Percentiles rank a stretch among this genome's conserved stretches.
These are phyloP conservation scores for Endotrypanum monterogeii DNA, from an alignment of 208 protist genomes.

Conservation along the genomic window DNA sequence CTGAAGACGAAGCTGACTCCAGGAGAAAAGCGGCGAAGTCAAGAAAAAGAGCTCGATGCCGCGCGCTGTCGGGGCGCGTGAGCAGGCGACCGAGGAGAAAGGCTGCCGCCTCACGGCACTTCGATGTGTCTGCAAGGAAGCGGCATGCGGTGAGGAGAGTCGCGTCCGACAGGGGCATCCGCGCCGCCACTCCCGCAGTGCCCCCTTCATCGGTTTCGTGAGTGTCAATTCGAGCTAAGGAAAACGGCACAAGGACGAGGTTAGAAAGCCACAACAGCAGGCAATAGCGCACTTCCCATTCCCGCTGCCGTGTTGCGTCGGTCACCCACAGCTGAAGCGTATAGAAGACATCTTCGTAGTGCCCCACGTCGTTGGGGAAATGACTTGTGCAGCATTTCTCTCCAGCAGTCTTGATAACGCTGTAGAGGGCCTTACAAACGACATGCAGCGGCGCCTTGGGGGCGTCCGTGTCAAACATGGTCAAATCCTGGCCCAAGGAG, in stretches of 20 bases:
- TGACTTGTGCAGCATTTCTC: conserved; percentile 93
- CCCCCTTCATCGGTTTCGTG: conserved; percentile 3
- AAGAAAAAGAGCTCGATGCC: conserved; percentile 71
- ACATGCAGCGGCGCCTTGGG: conserved; percentile 70
- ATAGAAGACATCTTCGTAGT: conserved; percentile 90
- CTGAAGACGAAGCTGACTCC: not conserved
- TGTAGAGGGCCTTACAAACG: conserved; percentile 89
- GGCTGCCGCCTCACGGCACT: conserved; percentile 91
- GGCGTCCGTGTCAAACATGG: conserved; percentile 82
- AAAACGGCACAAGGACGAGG: conserved; percentile 96
- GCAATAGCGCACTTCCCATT: conserved; percentile 97
- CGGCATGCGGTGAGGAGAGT: conserved; percentile 72
- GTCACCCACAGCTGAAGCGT: conserved; percentile 68
- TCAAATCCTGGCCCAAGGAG: conserved; percentile 64
- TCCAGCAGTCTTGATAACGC: conserved; percentile 93
- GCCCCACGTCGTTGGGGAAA: conserved; percentile 92
- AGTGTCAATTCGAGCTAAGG: conserved; percentile 92
- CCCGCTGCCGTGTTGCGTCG: conserved; percentile 44
- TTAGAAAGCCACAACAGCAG: conserved; percentile 97
- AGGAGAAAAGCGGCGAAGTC: conserved; percentile 48
- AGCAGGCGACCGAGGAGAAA: conserved; percentile 90
- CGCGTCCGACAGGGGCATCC: conserved; percentile 63
- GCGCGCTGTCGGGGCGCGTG: conserved; percentile 86
- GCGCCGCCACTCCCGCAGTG: not conserved
- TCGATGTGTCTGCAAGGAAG: conserved; percentile 85